Evolutionary conservation across 805 yeast species (phyloP).

Genomic region (Candida stauntonica): DNA sequence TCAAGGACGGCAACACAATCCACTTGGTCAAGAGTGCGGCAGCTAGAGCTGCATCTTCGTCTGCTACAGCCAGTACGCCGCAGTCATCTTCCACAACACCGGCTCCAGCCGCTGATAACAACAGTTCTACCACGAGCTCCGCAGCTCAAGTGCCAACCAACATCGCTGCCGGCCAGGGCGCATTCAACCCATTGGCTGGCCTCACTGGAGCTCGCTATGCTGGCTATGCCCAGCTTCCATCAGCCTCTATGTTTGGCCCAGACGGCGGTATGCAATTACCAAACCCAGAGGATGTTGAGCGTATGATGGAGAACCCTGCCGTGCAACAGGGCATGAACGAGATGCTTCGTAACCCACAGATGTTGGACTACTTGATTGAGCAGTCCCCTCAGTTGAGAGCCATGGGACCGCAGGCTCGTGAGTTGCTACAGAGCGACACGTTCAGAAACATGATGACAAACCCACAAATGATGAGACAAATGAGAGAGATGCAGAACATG

Average conservation of each 20-base stretch:
- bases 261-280: constrained; percentile 83
- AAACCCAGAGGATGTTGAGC: constrained; percentile 66
- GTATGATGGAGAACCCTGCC: constrained; percentile 77
- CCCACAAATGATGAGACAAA: constrained; percentile 79
- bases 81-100: constrained; percentile 41
- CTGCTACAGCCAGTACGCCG: constrained; percentile 10
- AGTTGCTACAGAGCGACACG: constrained; percentile 78
- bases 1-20: constrained; percentile 80
- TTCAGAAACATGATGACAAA: constrained; percentile 76
- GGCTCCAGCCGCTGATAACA: constrained; percentile 23
- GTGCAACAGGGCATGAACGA: constrained; percentile 79
- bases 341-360: constrained; percentile 81
- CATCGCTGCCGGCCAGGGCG: constrained; percentile 82
- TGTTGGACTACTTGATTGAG: constrained; percentile 76
- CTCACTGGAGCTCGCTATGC: constrained; percentile 95
- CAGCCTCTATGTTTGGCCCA: constrained; percentile 86
- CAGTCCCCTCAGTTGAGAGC: constrained; percentile 80
- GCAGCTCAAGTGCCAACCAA: constrained; percentile 57
- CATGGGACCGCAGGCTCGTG: constrained; percentile 87
- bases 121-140: constrained; percentile 38
- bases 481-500: constrained; percentile 69
- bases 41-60: constrained; percentile 31
- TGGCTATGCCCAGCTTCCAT: constrained; percentile 84
- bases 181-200: constrained; percentile 87
- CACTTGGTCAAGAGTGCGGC: constrained; percentile 86